These are phyloP conservation scores for grape (Vitis vinifera) DNA, from an alignment of 164 flowering plant species.

Conservation along the genomic window DNA sequence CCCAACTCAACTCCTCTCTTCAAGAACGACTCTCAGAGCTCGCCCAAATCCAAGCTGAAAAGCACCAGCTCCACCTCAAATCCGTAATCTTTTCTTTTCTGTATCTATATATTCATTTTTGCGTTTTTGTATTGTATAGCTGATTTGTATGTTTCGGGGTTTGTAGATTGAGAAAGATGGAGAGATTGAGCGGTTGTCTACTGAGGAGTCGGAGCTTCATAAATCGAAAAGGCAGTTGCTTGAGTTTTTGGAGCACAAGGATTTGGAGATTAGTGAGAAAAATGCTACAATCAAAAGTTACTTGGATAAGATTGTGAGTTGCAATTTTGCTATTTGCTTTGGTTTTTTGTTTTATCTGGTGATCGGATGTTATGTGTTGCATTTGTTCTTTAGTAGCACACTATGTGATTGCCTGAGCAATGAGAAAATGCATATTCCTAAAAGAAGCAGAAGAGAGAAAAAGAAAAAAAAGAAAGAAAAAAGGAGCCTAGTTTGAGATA, in stretches of 20 bases:
- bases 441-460: too few species aligned
- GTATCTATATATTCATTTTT: not conserved
- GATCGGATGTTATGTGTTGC: not conserved
- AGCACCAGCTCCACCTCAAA: conserved; percentile 62
- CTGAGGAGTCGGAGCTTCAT: conserved; percentile 62
- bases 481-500: too few species aligned
- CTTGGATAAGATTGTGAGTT: conserved; percentile 80
- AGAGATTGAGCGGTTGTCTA: conserved; percentile 63
- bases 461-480: too few species aligned
- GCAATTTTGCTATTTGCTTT: not conserved
- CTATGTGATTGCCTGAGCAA: too few species aligned
- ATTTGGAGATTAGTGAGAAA: conserved; percentile 73
- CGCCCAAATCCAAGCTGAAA: conserved; percentile 58
- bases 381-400: too few species aligned
- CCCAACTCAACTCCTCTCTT: conserved; percentile 49
- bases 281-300: conserved; percentile 69
- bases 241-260: conserved; percentile 76
- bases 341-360: not conserved
- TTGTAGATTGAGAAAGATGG: conserved; percentile 77
- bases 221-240: conserved; percentile 80
- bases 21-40: conserved; percentile 58
- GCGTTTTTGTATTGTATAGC: not conserved
- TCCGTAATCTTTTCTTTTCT: conserved; percentile 28
- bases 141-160: conserved; percentile 3
- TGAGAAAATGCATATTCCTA: too few species aligned